phyloP scores from a whole-genome alignment of 768 basidiomycete genomes.

The Strobilomyces dryophilus region DNA sequence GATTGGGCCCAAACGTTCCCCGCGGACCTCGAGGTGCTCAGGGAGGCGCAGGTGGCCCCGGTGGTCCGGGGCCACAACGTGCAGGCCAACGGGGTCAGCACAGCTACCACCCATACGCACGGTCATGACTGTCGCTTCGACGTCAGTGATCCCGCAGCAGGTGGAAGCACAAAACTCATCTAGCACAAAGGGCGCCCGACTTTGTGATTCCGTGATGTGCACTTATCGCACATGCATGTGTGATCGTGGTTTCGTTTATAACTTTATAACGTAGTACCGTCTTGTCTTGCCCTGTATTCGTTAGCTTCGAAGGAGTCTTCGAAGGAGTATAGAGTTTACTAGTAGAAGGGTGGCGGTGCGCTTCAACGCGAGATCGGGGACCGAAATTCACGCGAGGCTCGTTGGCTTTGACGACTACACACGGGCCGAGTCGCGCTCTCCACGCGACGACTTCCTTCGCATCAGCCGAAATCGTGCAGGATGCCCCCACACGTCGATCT shows the following conservation, averaged over 20 bases:
- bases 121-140: conserved; percentile 34
- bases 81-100: conserved; percentile 70
- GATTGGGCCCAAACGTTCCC: conserved; percentile 56
- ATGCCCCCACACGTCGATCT: conserved; percentile 65
- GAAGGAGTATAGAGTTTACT: not conserved
- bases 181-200: conserved; percentile 1
- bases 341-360: not conserved
- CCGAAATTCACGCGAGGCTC: not conserved
- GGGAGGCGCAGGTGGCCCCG: conserved; percentile 46
- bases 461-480: not conserved
- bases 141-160: not conserved
- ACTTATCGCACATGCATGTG: conserved; percentile 1
- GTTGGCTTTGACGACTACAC: not conserved
- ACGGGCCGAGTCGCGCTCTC: no score
- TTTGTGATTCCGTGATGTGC: conserved; percentile 2
- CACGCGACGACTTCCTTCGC: conserved; percentile 1
- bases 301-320: not conserved
- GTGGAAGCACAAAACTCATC: conserved; percentile 13
- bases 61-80: conserved; percentile 67
- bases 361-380: no score
- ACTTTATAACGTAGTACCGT: conserved; percentile 10
- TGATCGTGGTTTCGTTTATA: conserved; percentile 8
- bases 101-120: conserved; percentile 81
- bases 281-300: not conserved
- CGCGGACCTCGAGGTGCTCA: conserved; percentile 60